These are phyloP conservation scores for Apiospora marii DNA, from an alignment of 2,329 filamentous ascomycete species.

Conservation along the genomic window DNA sequence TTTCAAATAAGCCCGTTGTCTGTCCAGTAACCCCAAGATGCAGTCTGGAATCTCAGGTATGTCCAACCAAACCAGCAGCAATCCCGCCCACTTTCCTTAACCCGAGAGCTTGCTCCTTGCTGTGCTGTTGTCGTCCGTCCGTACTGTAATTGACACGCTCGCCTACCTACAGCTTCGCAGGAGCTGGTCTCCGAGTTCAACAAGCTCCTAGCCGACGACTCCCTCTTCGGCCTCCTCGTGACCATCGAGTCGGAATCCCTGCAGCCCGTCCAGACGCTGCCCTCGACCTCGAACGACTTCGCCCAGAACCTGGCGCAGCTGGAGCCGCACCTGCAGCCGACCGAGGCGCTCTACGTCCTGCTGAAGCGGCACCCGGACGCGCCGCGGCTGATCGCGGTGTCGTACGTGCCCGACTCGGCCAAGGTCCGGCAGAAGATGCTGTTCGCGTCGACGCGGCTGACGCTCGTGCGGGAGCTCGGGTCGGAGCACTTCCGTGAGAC, in stretches of 20 bases:
- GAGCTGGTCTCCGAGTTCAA: conserved; percentile 81
- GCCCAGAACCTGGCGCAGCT: conserved; percentile 69
- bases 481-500: conserved; percentile 81
- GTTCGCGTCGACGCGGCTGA: conserved; percentile 79
- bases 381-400: conserved; percentile 72
- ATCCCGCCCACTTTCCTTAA: not conserved
- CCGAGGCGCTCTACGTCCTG: conserved; percentile 76
- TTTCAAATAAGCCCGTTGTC: not conserved
- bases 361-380: conserved; percentile 70
- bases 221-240: conserved; percentile 74
- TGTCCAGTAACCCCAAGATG: conserved; percentile 54
- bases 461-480: conserved; percentile 78
- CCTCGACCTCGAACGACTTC: conserved; percentile 65
- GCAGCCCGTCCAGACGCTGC: conserved; percentile 64
- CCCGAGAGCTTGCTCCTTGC: not conserved
- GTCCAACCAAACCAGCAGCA: conserved; percentile 8
- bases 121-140: not conserved
- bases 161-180: conserved; percentile 66
- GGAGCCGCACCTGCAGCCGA: conserved; percentile 68
- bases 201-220: conserved; percentile 66
- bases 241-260: conserved; percentile 76
- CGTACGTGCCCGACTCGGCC: conserved; percentile 80
- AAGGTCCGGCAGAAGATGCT: conserved; percentile 88
- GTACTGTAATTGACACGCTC: not conserved
- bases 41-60: conserved; percentile 81